Base-by-base conservation (phyloP, 2,329 filamentous ascomycete genomes). In the Aureobasidium sp. region DNA sequence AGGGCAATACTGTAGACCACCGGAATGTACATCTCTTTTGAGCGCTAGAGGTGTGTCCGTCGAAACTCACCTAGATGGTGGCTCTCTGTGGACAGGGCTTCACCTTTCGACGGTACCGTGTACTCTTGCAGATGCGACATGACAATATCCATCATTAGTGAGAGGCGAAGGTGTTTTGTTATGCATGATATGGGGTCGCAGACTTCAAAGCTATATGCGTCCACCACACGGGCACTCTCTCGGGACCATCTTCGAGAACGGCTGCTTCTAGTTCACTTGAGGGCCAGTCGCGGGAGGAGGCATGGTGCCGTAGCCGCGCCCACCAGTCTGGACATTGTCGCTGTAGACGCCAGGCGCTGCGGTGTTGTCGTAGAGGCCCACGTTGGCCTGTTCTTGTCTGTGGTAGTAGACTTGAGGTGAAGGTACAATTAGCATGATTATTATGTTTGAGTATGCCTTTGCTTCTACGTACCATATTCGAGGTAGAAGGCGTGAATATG, bases 401-500 rank as follows among this genome's bases (percentile, higher is more conserved):
- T 90, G 84, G 73, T 87, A 93, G 77, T 92, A 96, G 65, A 95
- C 31, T 33, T 33, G 3, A 33, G 31, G 9, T 12, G 31, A 33
- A 33, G 27, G 27, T 29, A 29, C 2, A 33, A 33, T 33, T 33
- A 33, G 31, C 31, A 33, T 33, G 31, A 1, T 33, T 12, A 9
- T 33, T 33, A 11, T 33, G 31, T 11, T 33, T 33, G 9, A 33
- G 31, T 4, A 33, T 33, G 31, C 11, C 31, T 33, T 33, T 33
- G 31, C 31, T 33, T 33, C 4, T 33, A 33, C 31, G 31, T 33
- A 33, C 31, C 79, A 72, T 91, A 95, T 74, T 91, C 85, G 64
- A 91, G 67, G 72, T 92, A 94, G 73, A 92, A 91, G 47, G 89
- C 89, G 58, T 73, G 76, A 59, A 93, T 82, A 67, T 91, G 86